Evolutionary conservation across 495 filamentous ascomycete species (phyloP).

Genomic region (Saxophila tyrrhenica): DNA sequence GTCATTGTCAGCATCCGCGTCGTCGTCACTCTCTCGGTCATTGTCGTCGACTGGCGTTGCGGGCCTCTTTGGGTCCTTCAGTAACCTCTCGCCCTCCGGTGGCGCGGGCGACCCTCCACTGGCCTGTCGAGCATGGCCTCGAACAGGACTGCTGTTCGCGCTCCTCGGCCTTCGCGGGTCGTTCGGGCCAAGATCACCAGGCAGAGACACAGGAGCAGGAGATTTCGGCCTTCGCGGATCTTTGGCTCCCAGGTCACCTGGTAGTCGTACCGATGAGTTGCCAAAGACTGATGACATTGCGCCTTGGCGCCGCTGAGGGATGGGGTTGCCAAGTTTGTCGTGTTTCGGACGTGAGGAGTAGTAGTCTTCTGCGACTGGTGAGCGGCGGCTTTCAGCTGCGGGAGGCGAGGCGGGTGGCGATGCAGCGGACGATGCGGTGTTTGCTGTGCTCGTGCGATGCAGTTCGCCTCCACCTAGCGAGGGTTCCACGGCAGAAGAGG

Average conservation of each 20-base stretch:
- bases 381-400: neutral
- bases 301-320: constrained; percentile 33
- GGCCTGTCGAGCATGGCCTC: neutral
- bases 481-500: neutral
- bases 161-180: constrained; percentile 11
- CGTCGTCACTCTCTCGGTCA: constrained; percentile 6
- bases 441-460: constrained; percentile 1
- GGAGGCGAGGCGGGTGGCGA: constrained; percentile 16
- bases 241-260: constrained; percentile 23
- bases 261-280: constrained; percentile 34
- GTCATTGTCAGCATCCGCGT: constrained; percentile 30
- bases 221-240: constrained; percentile 14
- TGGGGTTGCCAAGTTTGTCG: constrained; percentile 16
- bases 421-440: constrained; percentile 6
- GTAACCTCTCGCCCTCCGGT: constrained; percentile 1
- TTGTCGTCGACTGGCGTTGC: neutral
- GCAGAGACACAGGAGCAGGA: constrained; percentile 9
- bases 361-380: constrained; percentile 5
- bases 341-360: constrained; percentile 13
- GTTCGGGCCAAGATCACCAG: constrained; percentile 18
- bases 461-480: no score
- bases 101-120: constrained; percentile 5
- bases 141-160: constrained; percentile 10
- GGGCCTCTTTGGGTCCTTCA: constrained; percentile 7
- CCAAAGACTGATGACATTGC: constrained; percentile 38